Base-by-base conservation (phyloP, 2,329 filamentous ascomycete genomes). In the Cladobotryum mycophilum region DNA sequence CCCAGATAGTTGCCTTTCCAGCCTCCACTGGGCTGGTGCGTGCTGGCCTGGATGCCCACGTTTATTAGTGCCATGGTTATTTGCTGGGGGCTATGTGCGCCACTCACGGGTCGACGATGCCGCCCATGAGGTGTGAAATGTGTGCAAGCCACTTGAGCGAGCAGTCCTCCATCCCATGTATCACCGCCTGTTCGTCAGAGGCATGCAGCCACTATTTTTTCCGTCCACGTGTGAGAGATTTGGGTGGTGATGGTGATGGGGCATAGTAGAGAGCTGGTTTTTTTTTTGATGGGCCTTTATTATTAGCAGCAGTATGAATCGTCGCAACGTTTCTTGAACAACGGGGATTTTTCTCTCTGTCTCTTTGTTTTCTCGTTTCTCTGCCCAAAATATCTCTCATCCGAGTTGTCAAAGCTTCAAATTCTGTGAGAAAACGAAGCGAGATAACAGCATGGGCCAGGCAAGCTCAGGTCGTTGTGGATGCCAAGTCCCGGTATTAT, bases 101-200 rank as follows among this genome's bases (percentile, higher is more conserved):
- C 49, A 52, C 49, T 48, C 49, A 52, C 49, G 49, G 49, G 45
- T 52, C 49, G 45, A 52, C 45, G 49, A 45, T 48, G 49, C 49
- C 49, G 49, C 49, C 49, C 49, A 45, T 35, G 45, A 35, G 15
- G 20, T 18, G 18, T 45, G 45, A 38, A 38, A 18, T 43, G 44
- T 34, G 45, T 36, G 35, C 51, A 53, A 49, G 47, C 51, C 47
- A 50, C 47, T 53, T 42, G 46, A 30, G 30, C 42, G 41, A 53
- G 47, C 42, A 25, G 15, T 11, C 9, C 25, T 11, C 25, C 25
- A 30, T 30, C 25, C 25, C 25, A 30, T 30, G 25, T 43, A 53
- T 49, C 47, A 46, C 51, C 51, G 42, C 47, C 42, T 36, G 42
- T 25, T 25, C 42, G 42, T 38, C 15, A 42, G 35, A 49, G 50